These are phyloP conservation scores for Anaeramoeba ignava DNA, from an alignment of 78 protist species.

Conservation along the genomic window DNA sequence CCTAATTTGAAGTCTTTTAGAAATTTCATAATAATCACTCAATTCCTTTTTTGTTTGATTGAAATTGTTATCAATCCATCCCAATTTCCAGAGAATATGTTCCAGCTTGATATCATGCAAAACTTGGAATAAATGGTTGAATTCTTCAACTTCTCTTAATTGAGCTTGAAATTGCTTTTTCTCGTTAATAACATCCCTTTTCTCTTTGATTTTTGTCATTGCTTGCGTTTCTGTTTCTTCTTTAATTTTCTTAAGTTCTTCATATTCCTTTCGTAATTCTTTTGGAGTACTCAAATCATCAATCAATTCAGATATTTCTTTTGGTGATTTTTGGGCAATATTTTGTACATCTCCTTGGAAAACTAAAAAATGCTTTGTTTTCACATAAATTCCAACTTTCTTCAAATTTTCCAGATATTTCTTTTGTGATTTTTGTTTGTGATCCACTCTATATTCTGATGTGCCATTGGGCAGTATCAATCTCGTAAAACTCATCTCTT, in stretches of 20 bases:
- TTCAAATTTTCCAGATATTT: conserved; percentile 37
- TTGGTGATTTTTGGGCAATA: conserved; percentile 58
- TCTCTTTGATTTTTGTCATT: neutral
- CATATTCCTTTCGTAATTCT: conserved; percentile 18
- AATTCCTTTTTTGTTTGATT: neutral
- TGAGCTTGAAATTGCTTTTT: neutral
- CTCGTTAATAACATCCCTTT: neutral
- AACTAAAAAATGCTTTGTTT: conserved; percentile 74
- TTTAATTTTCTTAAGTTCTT: neutral
- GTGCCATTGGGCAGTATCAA: conserved; percentile 7
- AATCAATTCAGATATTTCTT: conserved; percentile 62
- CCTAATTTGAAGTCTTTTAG: neutral
- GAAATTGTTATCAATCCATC: neutral
- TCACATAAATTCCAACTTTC: conserved; percentile 29
- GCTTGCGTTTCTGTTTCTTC: neutral
- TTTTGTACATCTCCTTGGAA: conserved; percentile 84
- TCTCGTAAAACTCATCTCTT: conserved; percentile 11
- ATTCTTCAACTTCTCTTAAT: neutral
- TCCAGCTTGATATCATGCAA: neutral
- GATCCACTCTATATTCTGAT: conserved; percentile 28
- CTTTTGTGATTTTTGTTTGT: conserved; percentile 13
- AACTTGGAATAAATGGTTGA: neutral
- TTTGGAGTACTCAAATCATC: conserved; percentile 30
- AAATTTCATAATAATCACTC: neutral
- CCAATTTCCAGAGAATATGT: neutral